A percentile compares a stretch with the other conserved stretches of the same genome.
These are phyloP conservation scores for Pseudogymnoascus sp. DNA, from an alignment of 2,329 filamentous ascomycete genomes.

Conservation along the genomic window DNA sequence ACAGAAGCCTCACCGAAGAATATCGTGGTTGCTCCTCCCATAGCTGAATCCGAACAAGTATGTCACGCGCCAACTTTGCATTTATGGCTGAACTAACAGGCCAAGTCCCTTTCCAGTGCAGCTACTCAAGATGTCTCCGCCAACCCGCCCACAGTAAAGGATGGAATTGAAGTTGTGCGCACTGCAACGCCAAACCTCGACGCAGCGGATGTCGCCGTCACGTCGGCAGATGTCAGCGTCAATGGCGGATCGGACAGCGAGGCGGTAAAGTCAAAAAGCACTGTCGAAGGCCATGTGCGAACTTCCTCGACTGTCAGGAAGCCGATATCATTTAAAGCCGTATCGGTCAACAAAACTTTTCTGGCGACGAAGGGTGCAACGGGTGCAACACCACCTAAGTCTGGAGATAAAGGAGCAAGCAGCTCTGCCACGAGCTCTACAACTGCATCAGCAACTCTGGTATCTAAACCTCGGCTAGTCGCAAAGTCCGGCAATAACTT, in stretches of 20 bases:
- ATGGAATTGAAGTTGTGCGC: slow-evolving; percentile 40
- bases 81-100: neutral
- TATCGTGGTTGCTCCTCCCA: slow-evolving; percentile 26
- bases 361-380: slow-evolving; percentile 58
- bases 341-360: slow-evolving; percentile 79
- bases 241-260: slow-evolving; percentile 74
- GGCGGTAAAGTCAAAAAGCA: slow-evolving; percentile 49
- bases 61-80: slow-evolving; percentile 9
- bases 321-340: slow-evolving; percentile 70
- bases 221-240: slow-evolving; percentile 58
- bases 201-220: slow-evolving; percentile 48
- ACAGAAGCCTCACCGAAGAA: slow-evolving; percentile 48
- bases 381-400: slow-evolving; percentile 38
- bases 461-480: slow-evolving; percentile 61
- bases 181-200: slow-evolving; percentile 42
- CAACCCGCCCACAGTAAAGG: slow-evolving; percentile 37
- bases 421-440: slow-evolving; percentile 35
- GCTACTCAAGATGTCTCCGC: slow-evolving; percentile 38
- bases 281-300: slow-evolving; percentile 50
- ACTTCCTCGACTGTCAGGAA: slow-evolving; percentile 59
- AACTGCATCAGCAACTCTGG: slow-evolving; percentile 38
- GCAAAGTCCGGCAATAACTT: slow-evolving; percentile 61
- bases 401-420: slow-evolving; percentile 39
- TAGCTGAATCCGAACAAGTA: slow-evolving; percentile 10
- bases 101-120: neutral